Evolutionary conservation across 2,329 filamentous ascomycete species (phyloP), one percentile per base, ranked within the genome.

Genomic region (Cladosporium austrohemisphaericum): DNA sequence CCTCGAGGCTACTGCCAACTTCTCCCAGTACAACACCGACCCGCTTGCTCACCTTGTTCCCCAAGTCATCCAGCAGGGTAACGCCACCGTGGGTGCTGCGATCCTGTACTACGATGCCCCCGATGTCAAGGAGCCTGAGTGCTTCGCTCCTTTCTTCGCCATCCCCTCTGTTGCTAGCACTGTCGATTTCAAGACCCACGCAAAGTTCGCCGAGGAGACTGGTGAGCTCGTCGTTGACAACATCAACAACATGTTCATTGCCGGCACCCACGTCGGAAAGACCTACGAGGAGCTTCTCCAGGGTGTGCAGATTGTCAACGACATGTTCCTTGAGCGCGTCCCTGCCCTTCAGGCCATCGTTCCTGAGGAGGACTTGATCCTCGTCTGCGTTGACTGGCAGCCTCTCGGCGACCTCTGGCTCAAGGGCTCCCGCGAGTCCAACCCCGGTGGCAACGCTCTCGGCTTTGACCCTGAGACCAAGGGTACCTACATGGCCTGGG

Each of bases 381-480:
- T 47, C n/a, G 44, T 47, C 33, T 47, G 44, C 18, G 33, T 47
- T 33, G 44, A 47, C 23, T 47, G 44, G 44, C 44, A 47, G 26
- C 44, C 44, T 20, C 25, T 47, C 33, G 44, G 44, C 25, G 33
- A 47, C 23, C 44, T 47, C 13, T 47, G 44, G 44, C 33, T 29
- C 22, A 37, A 47, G 23, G 44, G 44, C 16, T 47, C 44, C 13
- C 44, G 5, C 2, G n/a, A 37, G 13, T 14, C 16, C 7, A 47
- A 47, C 44, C 44, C 44, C 14, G 55, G 54, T 3, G 55, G 51
- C 31, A 57, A 60, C 28, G 41, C 50, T 14, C 46, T 58, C 4
- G 57, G 56, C 29, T 31, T 60, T 31, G 41, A 41, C n/a, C 32
- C 25, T 5, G 25, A 35, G 52, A n/a, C 49, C 53, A 19, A 40